Evolutionary conservation across 257 asterid species (phyloP).

Genomic region (Jacaranda copaia): DNA sequence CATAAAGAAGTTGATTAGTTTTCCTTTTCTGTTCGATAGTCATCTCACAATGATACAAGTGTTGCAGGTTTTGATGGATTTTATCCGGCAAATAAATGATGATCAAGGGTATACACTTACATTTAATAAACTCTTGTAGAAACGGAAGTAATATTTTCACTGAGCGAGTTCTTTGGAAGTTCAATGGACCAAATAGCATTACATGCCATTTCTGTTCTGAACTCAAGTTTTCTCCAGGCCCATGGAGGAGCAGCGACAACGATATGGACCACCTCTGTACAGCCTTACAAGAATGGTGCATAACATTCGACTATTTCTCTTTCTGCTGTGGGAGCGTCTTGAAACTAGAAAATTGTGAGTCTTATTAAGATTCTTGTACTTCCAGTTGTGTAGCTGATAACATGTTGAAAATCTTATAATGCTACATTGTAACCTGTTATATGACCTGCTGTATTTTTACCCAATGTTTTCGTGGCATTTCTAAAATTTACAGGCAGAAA

Average conservation of each 20-base stretch:
- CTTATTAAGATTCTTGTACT: slow-evolving; percentile 36
- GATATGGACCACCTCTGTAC: slow-evolving; percentile 97
- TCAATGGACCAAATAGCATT: slow-evolving; percentile 37
- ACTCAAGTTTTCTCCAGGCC: slow-evolving; percentile 65
- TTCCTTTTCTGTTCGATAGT: slow-evolving; percentile 21
- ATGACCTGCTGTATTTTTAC: slow-evolving; percentile 22
- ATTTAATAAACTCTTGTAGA: slow-evolving; percentile 26
- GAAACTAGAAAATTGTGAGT: slow-evolving; percentile 72
- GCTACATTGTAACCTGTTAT: slow-evolving; percentile 2
- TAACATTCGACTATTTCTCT: slow-evolving; percentile 66
- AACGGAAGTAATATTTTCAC: slow-evolving; percentile 30
- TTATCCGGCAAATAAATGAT: slow-evolving; percentile 88
- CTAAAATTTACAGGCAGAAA: slow-evolving; percentile 59
- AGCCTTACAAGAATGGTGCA: slow-evolving; percentile 86
- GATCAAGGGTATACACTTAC: slow-evolving; percentile 85
- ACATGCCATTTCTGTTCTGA: slow-evolving; percentile 46
- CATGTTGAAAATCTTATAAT: slow-evolving; percentile 28
- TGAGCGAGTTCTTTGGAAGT: slow-evolving; percentile 30
- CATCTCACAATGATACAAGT: slow-evolving; percentile 35
- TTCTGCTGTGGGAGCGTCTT: slow-evolving; percentile 71
- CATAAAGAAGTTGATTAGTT: slow-evolving; percentile 11
- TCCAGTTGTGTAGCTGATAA: slow-evolving; percentile 31
- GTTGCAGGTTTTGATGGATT: slow-evolving; percentile 95
- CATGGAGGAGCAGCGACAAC: slow-evolving; percentile 98
- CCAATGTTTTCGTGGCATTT: slow-evolving; percentile 32